A percentile compares a stretch with the other conserved stretches of the same genome.
Evolutionary conservation across 495 filamentous ascomycete species (phyloP).

Genomic region (Articulospora tetracladia): DNA sequence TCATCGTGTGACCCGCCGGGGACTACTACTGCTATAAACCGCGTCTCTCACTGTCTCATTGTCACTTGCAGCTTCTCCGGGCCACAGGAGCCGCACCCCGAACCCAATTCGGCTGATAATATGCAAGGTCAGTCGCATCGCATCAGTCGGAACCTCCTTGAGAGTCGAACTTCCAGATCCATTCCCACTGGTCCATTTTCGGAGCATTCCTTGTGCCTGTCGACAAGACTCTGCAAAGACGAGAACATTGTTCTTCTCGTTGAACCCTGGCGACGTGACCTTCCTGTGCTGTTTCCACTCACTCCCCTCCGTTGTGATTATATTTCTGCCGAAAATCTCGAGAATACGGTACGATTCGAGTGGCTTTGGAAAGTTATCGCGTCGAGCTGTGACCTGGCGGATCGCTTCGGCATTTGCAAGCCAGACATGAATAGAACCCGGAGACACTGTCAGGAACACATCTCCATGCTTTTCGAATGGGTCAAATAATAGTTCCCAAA

Average conservation of each 20-base stretch:
- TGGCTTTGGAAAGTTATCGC: constrained; percentile 67
- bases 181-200: constrained; percentile 47
- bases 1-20: constrained; percentile 55
- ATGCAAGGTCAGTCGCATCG: constrained; percentile 60
- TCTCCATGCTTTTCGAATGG: constrained; percentile 41
- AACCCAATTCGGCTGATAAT: constrained; percentile 68
- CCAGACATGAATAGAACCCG: constrained; percentile 39
- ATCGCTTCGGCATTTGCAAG: constrained; percentile 56
- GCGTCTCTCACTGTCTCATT: constrained; percentile 26
- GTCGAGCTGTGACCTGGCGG: constrained; percentile 52
- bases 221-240: constrained; percentile 58
- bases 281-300: constrained; percentile 66
- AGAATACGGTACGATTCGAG: constrained; percentile 52
- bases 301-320: constrained; percentile 62
- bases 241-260: constrained; percentile 65
- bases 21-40: constrained; percentile 33
- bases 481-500: constrained; percentile 35
- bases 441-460: constrained; percentile 52
- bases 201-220: constrained; percentile 55
- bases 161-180: constrained; percentile 41
- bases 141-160: constrained; percentile 49
- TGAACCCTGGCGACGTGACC: constrained; percentile 63
- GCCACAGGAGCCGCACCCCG: constrained; percentile 55
- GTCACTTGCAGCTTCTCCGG: constrained; percentile 28
- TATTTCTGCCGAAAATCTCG: constrained; percentile 58